phyloP scores from a whole-genome alignment of 83 land plant genomes.

The Diphasiastrum complanatum region DNA sequence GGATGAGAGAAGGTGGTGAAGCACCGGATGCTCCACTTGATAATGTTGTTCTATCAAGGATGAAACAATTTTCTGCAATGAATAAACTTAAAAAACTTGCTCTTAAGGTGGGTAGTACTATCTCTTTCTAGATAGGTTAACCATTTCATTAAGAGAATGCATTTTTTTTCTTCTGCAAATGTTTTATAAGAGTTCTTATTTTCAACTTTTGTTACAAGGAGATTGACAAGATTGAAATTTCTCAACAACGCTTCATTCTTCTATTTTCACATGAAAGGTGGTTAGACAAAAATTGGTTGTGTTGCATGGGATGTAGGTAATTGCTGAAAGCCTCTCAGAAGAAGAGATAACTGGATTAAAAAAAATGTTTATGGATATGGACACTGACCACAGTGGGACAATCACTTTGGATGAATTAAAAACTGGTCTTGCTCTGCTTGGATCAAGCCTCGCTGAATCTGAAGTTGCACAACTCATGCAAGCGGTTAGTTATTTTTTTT shows the following conservation, averaged over 20 bases:
- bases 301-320: neutral
- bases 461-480: conserved; percentile 2
- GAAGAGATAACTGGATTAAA: conserved; percentile 2
- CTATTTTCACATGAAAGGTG: neutral
- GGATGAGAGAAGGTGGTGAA: too few species aligned
- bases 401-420: conserved; percentile 6
- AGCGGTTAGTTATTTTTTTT: neutral
- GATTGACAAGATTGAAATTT: neutral
- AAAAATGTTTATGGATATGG: neutral
- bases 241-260: neutral
- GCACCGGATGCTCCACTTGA: too few species aligned
- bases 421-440: conserved; percentile 4
- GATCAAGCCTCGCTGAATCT: neutral
- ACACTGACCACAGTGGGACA: conserved; percentile 3
- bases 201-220: neutral
- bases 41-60: too few species aligned
- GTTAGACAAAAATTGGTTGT: neutral
- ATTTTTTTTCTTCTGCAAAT: too few species aligned
- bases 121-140: neutral
- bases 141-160: too few species aligned
- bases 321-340: neutral
- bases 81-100: too few species aligned
- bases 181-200: too few species aligned
- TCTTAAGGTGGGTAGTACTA: neutral
- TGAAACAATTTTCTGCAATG: neutral